Base-by-base conservation (phyloP, 805 yeast genomes). In the Kodamaea fukazawae region DNA sequence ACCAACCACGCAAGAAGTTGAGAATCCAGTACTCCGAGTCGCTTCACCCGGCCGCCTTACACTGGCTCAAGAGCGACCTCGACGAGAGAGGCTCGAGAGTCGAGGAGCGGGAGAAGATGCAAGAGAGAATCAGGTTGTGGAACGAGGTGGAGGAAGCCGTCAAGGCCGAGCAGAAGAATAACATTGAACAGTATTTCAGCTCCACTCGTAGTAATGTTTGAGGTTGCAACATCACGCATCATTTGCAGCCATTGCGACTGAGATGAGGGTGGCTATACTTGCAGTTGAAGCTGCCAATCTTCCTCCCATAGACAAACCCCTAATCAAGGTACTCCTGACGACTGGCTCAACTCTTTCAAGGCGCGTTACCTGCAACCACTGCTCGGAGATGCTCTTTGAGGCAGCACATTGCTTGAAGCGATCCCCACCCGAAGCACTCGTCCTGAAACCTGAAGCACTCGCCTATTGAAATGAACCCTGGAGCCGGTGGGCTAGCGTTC, bases 21-120 rank as follows among this genome's bases (percentile, higher is more conserved):
- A 55, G 49, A 27, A 65, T 80, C 9, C 60, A 67, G 9, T 60
- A 68, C 17, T 67, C 75, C 3, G 68, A 74, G 33, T 75, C 83
- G 30, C 61, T 86, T 27, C 88, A 86, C 56, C 95, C 95, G 3
- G 59, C 86, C 38, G 90, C 89, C 0, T 60, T 83, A 42, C 63
- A 71, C 28, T 86, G 95, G 95, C 63, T 86, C 16, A 49, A 62
- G 16, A 58, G 63, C 1, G 87, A 81, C 50, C 70, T 74, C 48
- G 60, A 53, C 37, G 63, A 58, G 45, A 68, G 86, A 43, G 91
- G 85, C 18, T 68, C 67, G 20, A 67, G 81, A 45, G 75, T 65
- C 5, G 78, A 75, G 14, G 71, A 67, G 32, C 57, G 59, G 50
- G 35, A 39, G 14, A 53, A 70, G 55, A 53, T 65, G 58, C 49